A percentile compares a stretch with the other conserved stretches of the same genome.
Conservation (phyloP, 306 rosid genomes). For the Cucurbita pepo region DNA sequence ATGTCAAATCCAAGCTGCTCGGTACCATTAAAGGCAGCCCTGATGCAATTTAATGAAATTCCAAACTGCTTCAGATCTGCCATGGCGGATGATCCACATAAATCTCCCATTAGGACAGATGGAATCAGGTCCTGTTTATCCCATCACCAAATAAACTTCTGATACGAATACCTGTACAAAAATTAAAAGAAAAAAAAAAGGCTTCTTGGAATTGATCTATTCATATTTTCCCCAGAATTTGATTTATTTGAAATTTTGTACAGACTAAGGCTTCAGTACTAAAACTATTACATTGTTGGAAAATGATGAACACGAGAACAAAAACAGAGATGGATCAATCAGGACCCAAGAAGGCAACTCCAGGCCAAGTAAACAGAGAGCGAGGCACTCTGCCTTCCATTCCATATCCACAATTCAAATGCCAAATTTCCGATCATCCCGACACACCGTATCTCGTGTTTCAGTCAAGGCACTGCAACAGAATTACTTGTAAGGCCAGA, state of each 20-base stretch:
- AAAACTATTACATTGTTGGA: neutral
- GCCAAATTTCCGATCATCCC: neutral
- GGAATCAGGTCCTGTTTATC: slow-evolving; percentile 13
- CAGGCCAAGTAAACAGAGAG: neutral
- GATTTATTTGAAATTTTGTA: neutral
- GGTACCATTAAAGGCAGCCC: neutral
- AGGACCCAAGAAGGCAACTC: neutral
- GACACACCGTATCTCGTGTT: neutral
- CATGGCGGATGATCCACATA: neutral
- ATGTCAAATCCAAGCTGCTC: neutral
- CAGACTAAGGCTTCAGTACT: neutral
- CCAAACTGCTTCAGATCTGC: neutral
- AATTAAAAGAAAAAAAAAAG: too few relatives aligned
- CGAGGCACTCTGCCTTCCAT: neutral
- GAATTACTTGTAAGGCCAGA: neutral
- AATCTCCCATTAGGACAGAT: neutral
- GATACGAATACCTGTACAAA: too few relatives aligned
- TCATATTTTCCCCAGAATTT: neutral
- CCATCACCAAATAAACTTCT: neutral
- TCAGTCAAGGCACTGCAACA: neutral
- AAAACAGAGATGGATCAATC: neutral
- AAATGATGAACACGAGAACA: neutral
- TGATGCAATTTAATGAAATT: neutral
- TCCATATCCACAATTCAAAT: neutral
- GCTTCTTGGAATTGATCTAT: too few relatives aligned